Conservation (phyloP, 768 basidiomycete genomes). For the Collybiopsis confluens region DNA sequence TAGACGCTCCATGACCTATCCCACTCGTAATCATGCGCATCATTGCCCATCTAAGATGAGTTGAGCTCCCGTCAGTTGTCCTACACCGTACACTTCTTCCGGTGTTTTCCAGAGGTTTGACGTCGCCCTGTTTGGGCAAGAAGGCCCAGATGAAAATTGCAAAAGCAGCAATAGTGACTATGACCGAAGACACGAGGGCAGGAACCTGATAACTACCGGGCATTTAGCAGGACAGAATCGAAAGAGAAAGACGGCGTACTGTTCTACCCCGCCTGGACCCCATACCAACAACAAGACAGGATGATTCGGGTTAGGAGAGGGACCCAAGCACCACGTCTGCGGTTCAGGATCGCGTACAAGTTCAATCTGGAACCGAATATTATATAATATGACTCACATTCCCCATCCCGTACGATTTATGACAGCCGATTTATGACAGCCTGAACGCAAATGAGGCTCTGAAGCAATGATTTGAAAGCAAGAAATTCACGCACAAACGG, state of each 20-base stretch:
- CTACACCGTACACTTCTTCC: slow-evolving; percentile 20
- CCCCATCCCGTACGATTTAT: slow-evolving; percentile 24
- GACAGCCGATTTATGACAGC: no score
- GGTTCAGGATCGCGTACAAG: no score
- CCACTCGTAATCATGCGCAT: slow-evolving; percentile 27
- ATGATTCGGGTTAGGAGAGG: slow-evolving; percentile 23
- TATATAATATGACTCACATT: slow-evolving; percentile 16
- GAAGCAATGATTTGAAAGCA: no score
- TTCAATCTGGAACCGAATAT: neutral
- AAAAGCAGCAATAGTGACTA: slow-evolving; percentile 23
- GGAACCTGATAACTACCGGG: slow-evolving; percentile 15
- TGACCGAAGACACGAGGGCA: slow-evolving; percentile 21
- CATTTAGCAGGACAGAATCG: neutral
- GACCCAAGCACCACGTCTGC: slow-evolving; percentile 28
- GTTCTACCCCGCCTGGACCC: slow-evolving; percentile 27
- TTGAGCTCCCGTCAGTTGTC: slow-evolving; percentile 16
- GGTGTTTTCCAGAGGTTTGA: slow-evolving; percentile 25
- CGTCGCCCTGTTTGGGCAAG: slow-evolving; percentile 25
- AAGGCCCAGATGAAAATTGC: slow-evolving; percentile 25
- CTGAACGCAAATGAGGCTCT: neutral
- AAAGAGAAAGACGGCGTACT: slow-evolving; percentile 12
- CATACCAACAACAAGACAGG: slow-evolving; percentile 28
- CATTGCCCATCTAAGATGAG: slow-evolving; percentile 27
- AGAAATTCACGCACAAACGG: slow-evolving; percentile 21
- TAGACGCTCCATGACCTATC: no score